These are phyloP conservation scores for Debaryomyces singareniensis DNA, from an alignment of 1,139 yeast species.

Conservation along the genomic window DNA sequence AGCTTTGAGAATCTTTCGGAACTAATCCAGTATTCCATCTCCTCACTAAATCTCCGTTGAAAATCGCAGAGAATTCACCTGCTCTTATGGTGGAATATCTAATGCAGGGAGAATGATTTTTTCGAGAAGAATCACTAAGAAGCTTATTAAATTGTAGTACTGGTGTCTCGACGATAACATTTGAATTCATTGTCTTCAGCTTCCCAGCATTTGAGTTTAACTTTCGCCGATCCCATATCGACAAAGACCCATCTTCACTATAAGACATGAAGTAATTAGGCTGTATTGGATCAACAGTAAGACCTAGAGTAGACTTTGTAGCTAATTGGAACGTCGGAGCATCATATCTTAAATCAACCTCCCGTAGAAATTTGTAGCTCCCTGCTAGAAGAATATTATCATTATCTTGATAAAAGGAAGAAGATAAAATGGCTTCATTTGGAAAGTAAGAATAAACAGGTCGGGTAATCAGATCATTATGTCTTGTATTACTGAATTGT, in stretches of 20 bases:
- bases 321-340: slow-evolving; percentile 70
- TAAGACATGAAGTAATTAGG: slow-evolving; percentile 63
- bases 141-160: slow-evolving; percentile 61
- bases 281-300: slow-evolving; percentile 62
- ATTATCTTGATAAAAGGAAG: slow-evolving; percentile 60
- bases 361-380: slow-evolving; percentile 70
- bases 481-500: slow-evolving; percentile 39
- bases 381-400: slow-evolving; percentile 61
- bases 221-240: slow-evolving; percentile 83
- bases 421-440: slow-evolving; percentile 68
- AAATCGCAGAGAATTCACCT: slow-evolving; percentile 76
- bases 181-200: slow-evolving; percentile 6
- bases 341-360: slow-evolving; percentile 68
- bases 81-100: slow-evolving; percentile 62
- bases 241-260: slow-evolving; percentile 79
- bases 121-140: slow-evolving; percentile 57
- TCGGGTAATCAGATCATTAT: slow-evolving; percentile 40
- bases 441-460: slow-evolving; percentile 61
- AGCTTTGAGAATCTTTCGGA: slow-evolving; percentile 20
- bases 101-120: slow-evolving; percentile 59
- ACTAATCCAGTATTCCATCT: slow-evolving; percentile 75
- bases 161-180: slow-evolving; percentile 47
- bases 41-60: slow-evolving; percentile 70
- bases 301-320: slow-evolving; percentile 65
- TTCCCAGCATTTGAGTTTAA: slow-evolving; percentile 22